A percentile compares a stretch with the other conserved stretches of the same genome.
These are phyloP conservation scores for Caryocar brasiliense DNA, from an alignment of 441 rosid species.

Conservation along the genomic window DNA sequence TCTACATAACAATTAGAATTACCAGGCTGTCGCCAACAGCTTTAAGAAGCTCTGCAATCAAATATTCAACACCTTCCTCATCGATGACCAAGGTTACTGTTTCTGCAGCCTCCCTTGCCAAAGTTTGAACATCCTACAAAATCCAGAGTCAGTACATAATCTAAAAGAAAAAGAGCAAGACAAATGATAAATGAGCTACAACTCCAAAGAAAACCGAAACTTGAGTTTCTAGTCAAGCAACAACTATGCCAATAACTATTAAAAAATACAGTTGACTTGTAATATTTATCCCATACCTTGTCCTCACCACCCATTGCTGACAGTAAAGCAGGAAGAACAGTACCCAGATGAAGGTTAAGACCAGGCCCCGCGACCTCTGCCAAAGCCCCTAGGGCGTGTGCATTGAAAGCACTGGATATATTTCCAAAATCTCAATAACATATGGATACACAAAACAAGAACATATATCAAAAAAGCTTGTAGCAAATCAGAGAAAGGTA, in stretches of 20 bases:
- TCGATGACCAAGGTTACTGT: slow-evolving; percentile 83
- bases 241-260: not conserved
- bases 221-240: not conserved
- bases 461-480: not conserved
- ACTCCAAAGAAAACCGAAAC: not conserved
- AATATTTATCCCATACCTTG: slow-evolving; percentile 29
- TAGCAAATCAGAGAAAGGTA: slow-evolving; percentile 13
- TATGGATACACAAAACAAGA: not conserved
- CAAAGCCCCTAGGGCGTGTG: slow-evolving; percentile 95
- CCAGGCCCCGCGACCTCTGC: slow-evolving; percentile 99
- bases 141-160: slow-evolving; percentile 8
- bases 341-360: slow-evolving; percentile 78
- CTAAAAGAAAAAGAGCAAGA: not conserved
- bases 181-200: not conserved
- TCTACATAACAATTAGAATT: slow-evolving; percentile 9
- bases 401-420: slow-evolving; percentile 79
- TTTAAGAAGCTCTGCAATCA: slow-evolving; percentile 82
- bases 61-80: slow-evolving; percentile 83
- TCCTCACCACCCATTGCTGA: slow-evolving; percentile 82
- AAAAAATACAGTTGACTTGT: not conserved
- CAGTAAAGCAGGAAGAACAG: slow-evolving; percentile 90
- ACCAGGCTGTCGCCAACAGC: slow-evolving; percentile 81
- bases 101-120: slow-evolving; percentile 93
- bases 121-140: slow-evolving; percentile 67
- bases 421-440: not conserved